These are phyloP conservation scores for Trichophyton simii DNA, from an alignment of 2,329 filamentous ascomycete species.

Conservation along the genomic window DNA sequence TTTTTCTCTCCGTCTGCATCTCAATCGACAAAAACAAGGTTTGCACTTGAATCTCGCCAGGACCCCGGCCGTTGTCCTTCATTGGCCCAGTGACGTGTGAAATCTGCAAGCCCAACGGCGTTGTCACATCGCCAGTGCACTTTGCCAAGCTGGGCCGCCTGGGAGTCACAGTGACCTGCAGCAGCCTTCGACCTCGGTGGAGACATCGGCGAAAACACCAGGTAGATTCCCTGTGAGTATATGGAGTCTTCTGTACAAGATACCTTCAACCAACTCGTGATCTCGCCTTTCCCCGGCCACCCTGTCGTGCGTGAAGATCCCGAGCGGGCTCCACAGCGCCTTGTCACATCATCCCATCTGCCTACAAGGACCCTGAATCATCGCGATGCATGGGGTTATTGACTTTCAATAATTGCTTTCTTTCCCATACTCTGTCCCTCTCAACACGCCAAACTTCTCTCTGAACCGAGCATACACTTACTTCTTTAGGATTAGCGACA, in stretches of 20 bases:
- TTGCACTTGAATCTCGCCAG: background rate
- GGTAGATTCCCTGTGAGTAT: background rate
- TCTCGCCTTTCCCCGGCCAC: background rate
- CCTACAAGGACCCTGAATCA: background rate
- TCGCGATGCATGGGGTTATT: background rate
- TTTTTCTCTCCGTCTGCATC: too few relatives aligned
- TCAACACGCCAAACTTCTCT: too few relatives aligned
- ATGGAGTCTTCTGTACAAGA: background rate
- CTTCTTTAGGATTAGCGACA: background rate
- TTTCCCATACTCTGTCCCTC: too few relatives aligned
- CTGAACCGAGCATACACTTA: background rate
- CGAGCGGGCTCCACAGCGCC: background rate
- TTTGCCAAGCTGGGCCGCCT: background rate
- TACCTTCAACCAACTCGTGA: background rate
- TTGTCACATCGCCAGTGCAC: background rate
- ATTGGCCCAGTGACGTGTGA: background rate
- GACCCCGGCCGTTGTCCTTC: background rate
- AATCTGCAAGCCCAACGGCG: constrained; percentile 1
- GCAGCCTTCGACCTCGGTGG: background rate
- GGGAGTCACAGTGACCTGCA: background rate
- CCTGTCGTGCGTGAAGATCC: background rate
- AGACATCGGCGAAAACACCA: background rate
- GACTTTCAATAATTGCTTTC: too few relatives aligned
- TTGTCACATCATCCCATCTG: background rate
- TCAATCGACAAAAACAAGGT: too few relatives aligned